These are phyloP conservation scores for Pseudocercospora musae DNA, from an alignment of 2,329 filamentous ascomycete genomes.

Conservation along the genomic window DNA sequence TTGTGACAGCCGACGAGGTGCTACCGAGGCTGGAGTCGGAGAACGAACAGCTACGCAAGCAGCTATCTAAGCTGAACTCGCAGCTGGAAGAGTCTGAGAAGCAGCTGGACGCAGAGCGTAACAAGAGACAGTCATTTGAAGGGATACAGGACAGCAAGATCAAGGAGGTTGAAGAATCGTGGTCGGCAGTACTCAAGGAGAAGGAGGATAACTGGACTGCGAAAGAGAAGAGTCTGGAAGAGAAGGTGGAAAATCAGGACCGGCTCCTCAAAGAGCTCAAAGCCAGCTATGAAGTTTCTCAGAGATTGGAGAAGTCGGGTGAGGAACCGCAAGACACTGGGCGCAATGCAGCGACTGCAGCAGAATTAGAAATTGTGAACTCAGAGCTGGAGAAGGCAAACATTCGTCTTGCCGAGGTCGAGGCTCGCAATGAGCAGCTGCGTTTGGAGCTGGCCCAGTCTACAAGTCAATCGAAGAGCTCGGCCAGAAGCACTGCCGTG, in stretches of 20 bases:
- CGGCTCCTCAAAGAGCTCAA: conserved; percentile 90
- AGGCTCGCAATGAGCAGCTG: conserved; percentile 90
- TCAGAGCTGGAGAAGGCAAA: conserved; percentile 90
- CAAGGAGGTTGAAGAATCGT: conserved; percentile 85
- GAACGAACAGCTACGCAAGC: conserved; percentile 81
- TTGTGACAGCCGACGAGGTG: conserved; percentile 88
- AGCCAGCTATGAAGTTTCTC: conserved; percentile 93
- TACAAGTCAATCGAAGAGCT: conserved; percentile 64
- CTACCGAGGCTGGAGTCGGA: conserved; percentile 85
- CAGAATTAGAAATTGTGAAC: conserved; percentile 89
- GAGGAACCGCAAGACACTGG: conserved; percentile 54
- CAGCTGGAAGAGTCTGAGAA: conserved; percentile 82
- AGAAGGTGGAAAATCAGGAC: conserved; percentile 93
- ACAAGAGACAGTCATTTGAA: conserved; percentile 70
- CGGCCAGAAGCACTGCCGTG: conserved; percentile 58
- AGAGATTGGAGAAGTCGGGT: conserved; percentile 74
- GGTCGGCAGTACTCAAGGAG: conserved; percentile 85
- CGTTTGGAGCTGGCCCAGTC: conserved; percentile 86
- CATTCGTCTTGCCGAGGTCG: conserved; percentile 79
- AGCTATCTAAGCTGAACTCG: conserved; percentile 67
- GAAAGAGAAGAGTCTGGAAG: conserved; percentile 85
- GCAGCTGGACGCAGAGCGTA: conserved; percentile 73
- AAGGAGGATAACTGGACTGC: conserved; percentile 96
- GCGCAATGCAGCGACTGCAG: conserved; percentile 69
- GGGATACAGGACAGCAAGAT: conserved; percentile 73